Conservation (phyloP, 441 rosid species). For the Brassica balearica region DNA sequence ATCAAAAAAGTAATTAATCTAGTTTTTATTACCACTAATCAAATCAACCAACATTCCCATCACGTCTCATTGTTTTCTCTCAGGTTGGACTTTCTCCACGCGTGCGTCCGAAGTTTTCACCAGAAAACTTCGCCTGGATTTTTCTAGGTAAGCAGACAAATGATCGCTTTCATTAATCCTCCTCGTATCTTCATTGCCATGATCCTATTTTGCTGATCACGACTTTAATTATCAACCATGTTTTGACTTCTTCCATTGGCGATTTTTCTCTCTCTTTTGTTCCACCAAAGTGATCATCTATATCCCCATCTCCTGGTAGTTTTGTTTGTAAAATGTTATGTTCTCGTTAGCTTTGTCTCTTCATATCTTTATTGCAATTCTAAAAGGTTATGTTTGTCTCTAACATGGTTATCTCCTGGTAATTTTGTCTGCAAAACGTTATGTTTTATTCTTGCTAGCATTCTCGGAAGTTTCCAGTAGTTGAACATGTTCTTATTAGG, state of each 20-base stretch:
- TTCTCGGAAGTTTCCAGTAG: too few relatives aligned
- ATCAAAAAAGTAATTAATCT: not conserved
- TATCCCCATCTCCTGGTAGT: not conserved
- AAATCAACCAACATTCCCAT: constrained; percentile 4
- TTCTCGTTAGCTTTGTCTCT: too few relatives aligned
- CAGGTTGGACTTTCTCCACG: constrained; percentile 8
- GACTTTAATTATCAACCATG: constrained; percentile 1
- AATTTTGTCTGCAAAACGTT: not conserved
- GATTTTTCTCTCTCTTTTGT: not conserved
- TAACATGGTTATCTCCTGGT: not conserved
- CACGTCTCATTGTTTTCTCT: constrained; percentile 9
- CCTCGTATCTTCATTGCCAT: not conserved
- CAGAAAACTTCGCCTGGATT: constrained; percentile 11
- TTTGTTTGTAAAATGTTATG: not conserved
- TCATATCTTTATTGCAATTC: too few relatives aligned
- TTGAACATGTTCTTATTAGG: too few relatives aligned
- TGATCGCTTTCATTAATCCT: constrained; percentile 1
- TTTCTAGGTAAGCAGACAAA: not conserved
- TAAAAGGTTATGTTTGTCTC: too few relatives aligned
- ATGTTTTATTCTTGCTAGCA: too few relatives aligned
- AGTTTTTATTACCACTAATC: constrained; percentile 7
- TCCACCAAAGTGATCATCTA: not conserved
- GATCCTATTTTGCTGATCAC: not conserved
- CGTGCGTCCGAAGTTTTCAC: not conserved
- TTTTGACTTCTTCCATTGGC: not conserved